These are phyloP conservation scores for Ceratonia siliqua DNA, from an alignment of 306 rosid species.

Conservation along the genomic window DNA sequence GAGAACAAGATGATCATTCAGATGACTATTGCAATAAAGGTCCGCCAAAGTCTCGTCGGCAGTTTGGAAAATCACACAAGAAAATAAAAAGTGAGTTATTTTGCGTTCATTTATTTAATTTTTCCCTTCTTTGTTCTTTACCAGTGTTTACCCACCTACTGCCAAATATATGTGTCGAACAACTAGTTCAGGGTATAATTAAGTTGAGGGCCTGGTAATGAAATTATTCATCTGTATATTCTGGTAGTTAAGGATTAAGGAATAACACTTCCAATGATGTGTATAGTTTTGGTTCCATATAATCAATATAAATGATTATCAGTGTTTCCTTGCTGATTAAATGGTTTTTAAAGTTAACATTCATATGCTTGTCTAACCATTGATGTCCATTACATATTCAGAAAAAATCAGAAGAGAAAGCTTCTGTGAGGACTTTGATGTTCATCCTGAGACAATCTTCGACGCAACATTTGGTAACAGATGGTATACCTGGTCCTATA, in stretches of 20 bases:
- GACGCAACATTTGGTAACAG: constrained; percentile 60
- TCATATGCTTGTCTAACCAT: not conserved
- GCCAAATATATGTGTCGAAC: not conserved
- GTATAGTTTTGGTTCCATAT: not conserved
- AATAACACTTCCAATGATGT: constrained; percentile 11
- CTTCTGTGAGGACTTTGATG: constrained; percentile 50
- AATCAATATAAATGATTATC: not conserved
- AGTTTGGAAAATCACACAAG: constrained; percentile 53
- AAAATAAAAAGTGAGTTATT: constrained; percentile 57
- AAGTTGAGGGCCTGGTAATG: not conserved
- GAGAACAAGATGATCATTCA: constrained; percentile 40
- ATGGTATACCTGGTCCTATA: constrained; percentile 65
- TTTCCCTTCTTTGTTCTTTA: not conserved
- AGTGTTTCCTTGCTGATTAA: constrained; percentile 11
- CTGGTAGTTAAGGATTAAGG: not conserved
- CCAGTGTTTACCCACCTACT: not conserved
- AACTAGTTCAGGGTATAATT: constrained; percentile 4
- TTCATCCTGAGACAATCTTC: constrained; percentile 55
- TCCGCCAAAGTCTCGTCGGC: constrained; percentile 47
- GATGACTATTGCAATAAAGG: constrained; percentile 44
- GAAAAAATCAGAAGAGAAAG: constrained; percentile 45
- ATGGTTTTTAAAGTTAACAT: constrained; percentile 11
- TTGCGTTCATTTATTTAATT: not conserved
- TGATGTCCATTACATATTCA: constrained; percentile 28
- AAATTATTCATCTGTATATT: not conserved